These are phyloP conservation scores for Metrosideros polymorpha DNA, from an alignment of 441 rosid species.

Conservation along the genomic window DNA sequence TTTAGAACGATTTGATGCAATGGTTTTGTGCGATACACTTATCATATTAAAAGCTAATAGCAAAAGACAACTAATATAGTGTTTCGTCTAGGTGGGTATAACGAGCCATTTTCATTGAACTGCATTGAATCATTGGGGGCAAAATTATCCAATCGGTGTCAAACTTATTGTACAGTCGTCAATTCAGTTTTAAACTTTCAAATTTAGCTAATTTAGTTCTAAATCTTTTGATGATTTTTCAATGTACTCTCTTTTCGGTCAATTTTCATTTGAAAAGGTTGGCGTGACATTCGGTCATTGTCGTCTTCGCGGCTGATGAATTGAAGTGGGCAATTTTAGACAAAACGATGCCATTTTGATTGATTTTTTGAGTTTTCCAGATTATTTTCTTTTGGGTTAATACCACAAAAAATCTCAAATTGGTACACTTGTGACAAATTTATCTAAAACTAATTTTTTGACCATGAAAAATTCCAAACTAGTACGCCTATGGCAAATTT, in stretches of 20 bases:
- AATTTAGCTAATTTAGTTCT: not conserved
- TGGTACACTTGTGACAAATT: no score
- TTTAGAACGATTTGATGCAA: not conserved
- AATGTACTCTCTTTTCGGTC: rapidly evolving
- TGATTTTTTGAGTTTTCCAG: no score
- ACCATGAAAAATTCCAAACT: no score
- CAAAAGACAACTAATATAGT: not conserved
- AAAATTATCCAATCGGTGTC: not conserved
- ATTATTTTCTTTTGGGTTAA: no score
- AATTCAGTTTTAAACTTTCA: not conserved
- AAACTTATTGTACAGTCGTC: not conserved
- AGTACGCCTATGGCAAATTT: no score
- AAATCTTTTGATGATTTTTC: not conserved
- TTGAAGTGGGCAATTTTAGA: no score
- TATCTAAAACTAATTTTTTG: no score
- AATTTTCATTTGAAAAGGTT: not conserved
- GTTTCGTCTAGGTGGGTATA: not conserved
- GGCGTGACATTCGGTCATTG: rapidly evolving
- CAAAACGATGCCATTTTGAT: no score
- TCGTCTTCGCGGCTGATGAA: no score
- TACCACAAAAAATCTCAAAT: no score
- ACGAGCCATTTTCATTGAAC: not conserved
- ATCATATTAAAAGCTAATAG: not conserved
- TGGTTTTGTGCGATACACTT: not conserved
- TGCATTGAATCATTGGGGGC: no score